Evolutionary conservation across 345 rosid species (phyloP).

Genomic region (Aethionema arabicum): DNA sequence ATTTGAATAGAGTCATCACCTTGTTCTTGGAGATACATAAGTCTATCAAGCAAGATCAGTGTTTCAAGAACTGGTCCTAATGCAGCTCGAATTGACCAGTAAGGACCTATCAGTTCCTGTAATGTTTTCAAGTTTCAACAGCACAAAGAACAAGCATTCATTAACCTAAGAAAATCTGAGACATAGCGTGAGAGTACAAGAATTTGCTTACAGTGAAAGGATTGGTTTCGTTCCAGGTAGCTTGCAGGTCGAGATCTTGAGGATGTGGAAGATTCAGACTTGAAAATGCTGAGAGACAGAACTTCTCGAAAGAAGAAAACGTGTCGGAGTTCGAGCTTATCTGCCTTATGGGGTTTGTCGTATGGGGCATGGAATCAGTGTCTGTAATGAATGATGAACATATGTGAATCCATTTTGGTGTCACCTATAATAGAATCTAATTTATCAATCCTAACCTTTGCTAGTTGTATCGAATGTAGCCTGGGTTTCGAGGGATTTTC

Average conservation of each 20-base stretch:
- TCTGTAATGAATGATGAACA: conserved; percentile 29
- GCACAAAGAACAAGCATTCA: conserved; percentile 20
- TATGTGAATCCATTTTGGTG: conserved; percentile 19
- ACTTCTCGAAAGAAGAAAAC: conserved; percentile 59
- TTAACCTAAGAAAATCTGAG: conserved; percentile 2
- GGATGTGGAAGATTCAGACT: conserved; percentile 60
- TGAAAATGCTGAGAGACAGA: conserved; percentile 62
- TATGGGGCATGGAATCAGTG: conserved; percentile 17
- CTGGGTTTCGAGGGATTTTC: conserved; percentile 41
- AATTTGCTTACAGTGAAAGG: conserved; percentile 57
- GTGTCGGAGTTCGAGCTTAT: conserved; percentile 37
- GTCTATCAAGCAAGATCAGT: conserved; percentile 76
- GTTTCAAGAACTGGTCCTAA: conserved; percentile 85
- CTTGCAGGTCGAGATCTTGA: conserved; percentile 46
- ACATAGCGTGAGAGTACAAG: conserved; percentile 1
- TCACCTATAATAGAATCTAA: conserved; percentile 8
- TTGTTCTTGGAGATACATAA: conserved; percentile 87
- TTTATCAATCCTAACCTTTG: conserved; percentile 25
- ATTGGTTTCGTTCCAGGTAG: conserved; percentile 63
- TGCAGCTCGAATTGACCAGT: conserved; percentile 94
- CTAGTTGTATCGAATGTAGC: conserved; percentile 18
- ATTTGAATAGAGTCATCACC: conserved; percentile 53
- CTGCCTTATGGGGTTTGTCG: conserved; percentile 24
- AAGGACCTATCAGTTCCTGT: conserved; percentile 82
- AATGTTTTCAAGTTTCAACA: conserved; percentile 3